These are phyloP conservation scores for Tuber borchii DNA, from an alignment of 495 filamentous ascomycete genomes.

Conservation along the genomic window DNA sequence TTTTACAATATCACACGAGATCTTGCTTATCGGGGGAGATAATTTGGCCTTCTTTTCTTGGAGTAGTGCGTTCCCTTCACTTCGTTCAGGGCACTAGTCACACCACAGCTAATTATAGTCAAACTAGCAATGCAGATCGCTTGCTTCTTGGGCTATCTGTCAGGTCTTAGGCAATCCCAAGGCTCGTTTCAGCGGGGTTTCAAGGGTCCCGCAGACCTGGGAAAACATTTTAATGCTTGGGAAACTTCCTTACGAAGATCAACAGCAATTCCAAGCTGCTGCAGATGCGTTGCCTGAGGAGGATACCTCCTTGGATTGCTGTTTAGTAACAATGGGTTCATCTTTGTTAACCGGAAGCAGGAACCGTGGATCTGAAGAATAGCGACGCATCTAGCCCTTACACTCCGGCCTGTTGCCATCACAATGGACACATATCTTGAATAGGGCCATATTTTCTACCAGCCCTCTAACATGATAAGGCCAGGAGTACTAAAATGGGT, in stretches of 20 bases:
- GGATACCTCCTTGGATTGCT: not conserved
- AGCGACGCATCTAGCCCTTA: not conserved
- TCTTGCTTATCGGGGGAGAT: too few species aligned
- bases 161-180: not conserved
- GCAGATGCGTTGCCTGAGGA: not conserved
- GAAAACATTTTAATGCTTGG: not conserved
- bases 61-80: too few species aligned
- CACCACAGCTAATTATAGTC: not conserved
- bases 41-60: too few species aligned
- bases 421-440: not conserved
- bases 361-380: not conserved
- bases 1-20: too few species aligned
- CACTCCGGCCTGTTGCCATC: not conserved
- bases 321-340: not conserved
- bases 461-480: not conserved
- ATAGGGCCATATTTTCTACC: not conserved
- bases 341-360: not conserved
- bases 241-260: not conserved
- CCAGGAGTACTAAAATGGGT: not conserved
- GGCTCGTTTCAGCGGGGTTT: not conserved
- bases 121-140: not conserved
- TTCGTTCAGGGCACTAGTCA: not conserved
- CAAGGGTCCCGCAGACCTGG: not conserved
- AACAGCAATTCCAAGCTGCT: not conserved
- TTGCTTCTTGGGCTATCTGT: not conserved